Evolutionary conservation across 2,329 filamentous ascomycete species (phyloP).

Genomic region (Keithomyces neogunnii): DNA sequence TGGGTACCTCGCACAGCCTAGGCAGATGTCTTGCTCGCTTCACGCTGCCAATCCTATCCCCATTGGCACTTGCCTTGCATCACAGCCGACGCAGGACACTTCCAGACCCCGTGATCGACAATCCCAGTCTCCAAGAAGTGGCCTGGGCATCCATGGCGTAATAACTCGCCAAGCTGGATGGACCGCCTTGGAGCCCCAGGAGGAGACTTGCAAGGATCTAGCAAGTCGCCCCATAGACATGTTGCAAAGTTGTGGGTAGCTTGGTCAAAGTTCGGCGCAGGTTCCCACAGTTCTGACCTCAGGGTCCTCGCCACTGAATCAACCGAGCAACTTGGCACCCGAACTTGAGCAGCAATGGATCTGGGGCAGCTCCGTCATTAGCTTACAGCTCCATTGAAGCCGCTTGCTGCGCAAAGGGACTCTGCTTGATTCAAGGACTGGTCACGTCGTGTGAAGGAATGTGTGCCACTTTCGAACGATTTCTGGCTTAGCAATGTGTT

Average conservation of each 20-base stretch:
- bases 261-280: no score
- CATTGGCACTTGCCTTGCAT: not conserved
- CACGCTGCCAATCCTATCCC: not conserved
- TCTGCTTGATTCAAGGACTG: not conserved
- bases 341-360: not conserved
- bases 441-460: not conserved
- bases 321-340: not conserved
- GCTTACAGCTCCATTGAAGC: no score
- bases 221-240: not conserved
- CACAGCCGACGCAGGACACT: not conserved
- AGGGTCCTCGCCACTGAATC: not conserved
- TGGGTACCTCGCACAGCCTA: no score
- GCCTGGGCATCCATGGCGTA: constrained; percentile 6
- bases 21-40: not conserved
- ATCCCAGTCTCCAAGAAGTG: not conserved
- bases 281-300: not conserved
- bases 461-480: not conserved
- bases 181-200: no score
- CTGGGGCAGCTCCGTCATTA: no score
- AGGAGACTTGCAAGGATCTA: no score
- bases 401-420: not conserved
- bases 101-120: constrained; percentile 1
- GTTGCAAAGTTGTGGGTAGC: not conserved
- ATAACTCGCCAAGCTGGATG: not conserved
- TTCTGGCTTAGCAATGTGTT: no score